These are phyloP conservation scores for Paracoccidioides brasiliensis DNA, from an alignment of 2,329 filamentous ascomycete species.

Conservation along the genomic window DNA sequence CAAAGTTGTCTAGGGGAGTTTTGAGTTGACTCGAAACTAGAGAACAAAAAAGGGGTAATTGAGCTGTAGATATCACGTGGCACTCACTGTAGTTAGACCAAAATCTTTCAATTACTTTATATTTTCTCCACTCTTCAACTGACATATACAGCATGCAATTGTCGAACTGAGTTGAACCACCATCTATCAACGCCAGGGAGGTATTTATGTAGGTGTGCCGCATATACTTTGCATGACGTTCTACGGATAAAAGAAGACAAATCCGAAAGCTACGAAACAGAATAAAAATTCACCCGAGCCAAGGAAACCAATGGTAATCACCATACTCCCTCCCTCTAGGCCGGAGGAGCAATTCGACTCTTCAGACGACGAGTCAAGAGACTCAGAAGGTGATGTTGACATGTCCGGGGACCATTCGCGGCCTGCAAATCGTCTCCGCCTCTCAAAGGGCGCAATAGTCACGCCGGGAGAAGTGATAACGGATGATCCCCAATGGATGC, in stretches of 20 bases:
- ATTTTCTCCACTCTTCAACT: background rate
- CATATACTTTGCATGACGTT: too few species aligned
- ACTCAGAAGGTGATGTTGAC: conserved; percentile 35
- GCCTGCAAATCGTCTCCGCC: conserved; percentile 21
- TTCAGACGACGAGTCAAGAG: conserved; percentile 22
- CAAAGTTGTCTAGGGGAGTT: too few species aligned
- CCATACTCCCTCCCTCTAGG: conserved; percentile 38
- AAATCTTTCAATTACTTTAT: background rate
- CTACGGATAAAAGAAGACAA: background rate
- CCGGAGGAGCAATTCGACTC: conserved; percentile 15
- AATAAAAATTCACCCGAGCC: background rate
- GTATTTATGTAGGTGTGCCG: too few species aligned
- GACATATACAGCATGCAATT: too few species aligned
- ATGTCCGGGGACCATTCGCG: conserved; percentile 22
- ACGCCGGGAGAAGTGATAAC: conserved; percentile 80
- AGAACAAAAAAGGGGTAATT: too few species aligned
- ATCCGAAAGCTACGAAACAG: background rate
- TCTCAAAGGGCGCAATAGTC: conserved; percentile 43
- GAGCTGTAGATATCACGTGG: background rate
- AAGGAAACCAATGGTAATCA: conserved; percentile 37
- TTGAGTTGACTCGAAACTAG: too few species aligned
- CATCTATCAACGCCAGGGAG: too few species aligned
- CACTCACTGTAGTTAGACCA: background rate
- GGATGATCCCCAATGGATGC: conserved; percentile 86
- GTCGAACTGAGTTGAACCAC: too few species aligned